Conservation (phyloP, 768 basidiomycete species). For the Tremella yokohamensis region DNA sequence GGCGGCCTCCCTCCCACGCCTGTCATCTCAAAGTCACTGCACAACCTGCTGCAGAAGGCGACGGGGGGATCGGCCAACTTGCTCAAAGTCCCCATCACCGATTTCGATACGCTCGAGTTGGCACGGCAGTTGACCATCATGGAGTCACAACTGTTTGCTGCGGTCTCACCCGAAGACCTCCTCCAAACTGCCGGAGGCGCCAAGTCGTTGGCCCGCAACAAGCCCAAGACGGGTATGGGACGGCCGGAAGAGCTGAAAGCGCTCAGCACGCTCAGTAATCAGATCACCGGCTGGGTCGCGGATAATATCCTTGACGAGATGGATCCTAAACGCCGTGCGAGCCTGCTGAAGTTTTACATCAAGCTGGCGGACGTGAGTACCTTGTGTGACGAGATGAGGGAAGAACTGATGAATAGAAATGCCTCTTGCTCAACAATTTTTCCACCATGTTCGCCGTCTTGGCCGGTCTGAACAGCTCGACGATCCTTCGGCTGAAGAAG, state of each 20-base stretch:
- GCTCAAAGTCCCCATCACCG: constrained; percentile 65
- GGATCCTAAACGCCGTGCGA: constrained; percentile 77
- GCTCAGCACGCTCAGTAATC: constrained; percentile 81
- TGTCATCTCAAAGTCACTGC: constrained; percentile 73
- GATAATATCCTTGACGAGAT: constrained; percentile 87
- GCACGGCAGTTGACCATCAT: constrained; percentile 90
- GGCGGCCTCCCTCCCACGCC: constrained; percentile 75
- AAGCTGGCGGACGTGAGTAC: constrained; percentile 61
- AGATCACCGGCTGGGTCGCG: constrained; percentile 81
- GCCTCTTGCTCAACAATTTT: constrained; percentile 76
- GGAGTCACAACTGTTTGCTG: constrained; percentile 82
- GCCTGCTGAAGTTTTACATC: constrained; percentile 83
- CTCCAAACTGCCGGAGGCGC: constrained; percentile 64
- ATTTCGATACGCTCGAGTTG: constrained; percentile 87
- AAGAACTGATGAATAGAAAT: constrained; percentile 60
- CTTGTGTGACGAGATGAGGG: neutral
- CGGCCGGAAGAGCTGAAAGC: constrained; percentile 60
- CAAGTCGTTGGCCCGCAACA: constrained; percentile 56
- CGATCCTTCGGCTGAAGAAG: constrained; percentile 82
- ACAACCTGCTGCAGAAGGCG: constrained; percentile 64
- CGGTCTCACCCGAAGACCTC: constrained; percentile 82
- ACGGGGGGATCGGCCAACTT: constrained; percentile 49
- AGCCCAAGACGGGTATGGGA: too few species aligned
- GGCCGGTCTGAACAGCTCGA: constrained; percentile 91
- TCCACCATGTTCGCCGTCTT: constrained; percentile 89